These are phyloP conservation scores for Arctostaphylos glauca DNA, from an alignment of 148 eudicot species.

Conservation along the genomic window DNA sequence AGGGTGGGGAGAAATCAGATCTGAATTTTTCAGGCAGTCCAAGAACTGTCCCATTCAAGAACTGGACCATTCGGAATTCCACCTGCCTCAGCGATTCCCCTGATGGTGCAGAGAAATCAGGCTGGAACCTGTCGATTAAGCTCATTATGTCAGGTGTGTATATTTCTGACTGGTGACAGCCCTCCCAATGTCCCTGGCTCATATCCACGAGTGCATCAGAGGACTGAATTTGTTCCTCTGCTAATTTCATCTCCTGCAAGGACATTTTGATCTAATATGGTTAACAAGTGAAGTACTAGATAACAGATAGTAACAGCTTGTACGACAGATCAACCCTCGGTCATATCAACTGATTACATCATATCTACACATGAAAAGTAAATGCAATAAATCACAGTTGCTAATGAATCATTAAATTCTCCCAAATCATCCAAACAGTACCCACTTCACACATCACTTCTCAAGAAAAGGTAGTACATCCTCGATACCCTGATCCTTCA, in stretches of 20 bases:
- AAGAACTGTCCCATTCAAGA: conserved; percentile 61
- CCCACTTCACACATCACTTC: background rate
- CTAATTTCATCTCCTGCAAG: conserved; percentile 73
- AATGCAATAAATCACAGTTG: background rate
- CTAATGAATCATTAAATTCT: background rate
- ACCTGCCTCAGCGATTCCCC: conserved; percentile 96
- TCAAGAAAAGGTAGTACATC: background rate
- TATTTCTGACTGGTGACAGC: conserved; percentile 71
- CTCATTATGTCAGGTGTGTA: conserved; percentile 64
- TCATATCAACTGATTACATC: background rate
- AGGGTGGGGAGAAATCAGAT: conserved; percentile 73
- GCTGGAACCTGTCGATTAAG: conserved; percentile 69
- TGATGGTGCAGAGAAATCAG: conserved; percentile 87
- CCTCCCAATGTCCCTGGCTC: conserved; percentile 98
- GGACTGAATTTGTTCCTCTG: conserved; percentile 70
- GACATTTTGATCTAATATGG: conserved; percentile 3
- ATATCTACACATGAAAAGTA: background rate
- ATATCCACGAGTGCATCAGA: conserved; percentile 78
- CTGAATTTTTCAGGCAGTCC: conserved; percentile 70
- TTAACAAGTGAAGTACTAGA: background rate
- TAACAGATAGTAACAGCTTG: background rate
- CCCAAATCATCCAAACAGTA: background rate
- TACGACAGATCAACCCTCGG: background rate
- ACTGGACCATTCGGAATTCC: conserved; percentile 88
- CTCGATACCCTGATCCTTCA: background rate